phyloP scores from a whole-genome alignment of 768 basidiomycete genomes.

The Grammothele lineata region DNA sequence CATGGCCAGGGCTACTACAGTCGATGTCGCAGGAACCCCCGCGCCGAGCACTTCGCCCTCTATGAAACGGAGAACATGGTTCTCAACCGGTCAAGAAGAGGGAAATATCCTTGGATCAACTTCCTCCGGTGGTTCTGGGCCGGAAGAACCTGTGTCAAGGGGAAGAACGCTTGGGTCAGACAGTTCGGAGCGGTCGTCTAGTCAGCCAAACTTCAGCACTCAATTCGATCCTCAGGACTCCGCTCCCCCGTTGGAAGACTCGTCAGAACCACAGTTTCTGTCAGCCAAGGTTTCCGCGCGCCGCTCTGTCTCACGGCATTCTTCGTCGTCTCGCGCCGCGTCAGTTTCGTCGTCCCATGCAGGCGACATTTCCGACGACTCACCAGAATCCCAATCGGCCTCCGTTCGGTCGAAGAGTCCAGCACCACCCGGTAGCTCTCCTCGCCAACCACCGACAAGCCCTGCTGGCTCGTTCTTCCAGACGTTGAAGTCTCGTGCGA shows the following conservation, averaged over 20 bases:
- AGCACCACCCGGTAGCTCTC: slow-evolving; percentile 2
- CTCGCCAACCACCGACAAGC: slow-evolving; percentile 29
- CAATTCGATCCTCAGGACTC: neutral
- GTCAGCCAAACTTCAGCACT: slow-evolving; percentile 7
- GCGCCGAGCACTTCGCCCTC: slow-evolving; percentile 21
- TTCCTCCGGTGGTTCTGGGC: neutral
- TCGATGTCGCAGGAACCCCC: slow-evolving; percentile 16
- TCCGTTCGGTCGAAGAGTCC: slow-evolving; percentile 18
- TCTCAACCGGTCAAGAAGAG: slow-evolving; percentile 40
- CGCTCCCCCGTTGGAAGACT: neutral
- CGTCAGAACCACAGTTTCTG: neutral
- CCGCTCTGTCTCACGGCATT: slow-evolving; percentile 42
- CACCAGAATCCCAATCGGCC: slow-evolving; percentile 27
- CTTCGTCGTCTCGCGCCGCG: slow-evolving; percentile 32
- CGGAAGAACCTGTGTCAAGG: slow-evolving; percentile 7
- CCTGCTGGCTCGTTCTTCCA: slow-evolving; percentile 68
- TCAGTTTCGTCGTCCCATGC: slow-evolving; percentile 31
- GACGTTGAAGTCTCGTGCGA: slow-evolving; percentile 69
- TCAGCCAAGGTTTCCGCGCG: slow-evolving; percentile 11
- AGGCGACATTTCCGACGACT: slow-evolving; percentile 27
- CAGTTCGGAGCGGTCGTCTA: slow-evolving; percentile 9
- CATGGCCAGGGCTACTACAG: slow-evolving; percentile 22
- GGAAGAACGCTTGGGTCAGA: slow-evolving; percentile 13
- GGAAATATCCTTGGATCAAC: neutral
- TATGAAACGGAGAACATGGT: slow-evolving; percentile 54